phyloP scores from a whole-genome alignment of 2,329 filamentous ascomycete genomes.

The Aspergillus sp. region DNA sequence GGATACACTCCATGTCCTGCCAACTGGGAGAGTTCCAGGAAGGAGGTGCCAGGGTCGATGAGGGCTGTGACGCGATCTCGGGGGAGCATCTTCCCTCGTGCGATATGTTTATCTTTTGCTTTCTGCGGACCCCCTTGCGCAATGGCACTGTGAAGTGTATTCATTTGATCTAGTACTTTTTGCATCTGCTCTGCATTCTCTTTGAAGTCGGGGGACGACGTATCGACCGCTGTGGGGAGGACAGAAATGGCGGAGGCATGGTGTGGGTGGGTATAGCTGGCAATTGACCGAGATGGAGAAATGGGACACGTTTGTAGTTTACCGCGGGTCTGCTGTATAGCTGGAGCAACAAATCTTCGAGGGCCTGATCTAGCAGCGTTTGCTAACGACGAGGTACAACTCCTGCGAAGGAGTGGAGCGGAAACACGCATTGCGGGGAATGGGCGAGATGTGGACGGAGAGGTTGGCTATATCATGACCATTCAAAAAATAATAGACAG shows the following conservation, averaged over 20 bases:
- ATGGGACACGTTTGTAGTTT: slow-evolving; percentile 15
- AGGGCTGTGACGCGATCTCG: slow-evolving; percentile 84
- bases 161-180: slow-evolving; percentile 67
- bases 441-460: slow-evolving; percentile 3
- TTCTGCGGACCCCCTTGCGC: slow-evolving; percentile 77
- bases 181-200: slow-evolving; percentile 79
- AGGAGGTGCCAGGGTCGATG: slow-evolving; percentile 84
- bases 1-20: slow-evolving; percentile 84
- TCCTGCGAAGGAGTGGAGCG: slow-evolving; percentile 39
- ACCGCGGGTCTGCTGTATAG: slow-evolving; percentile 3
- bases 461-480: not conserved
- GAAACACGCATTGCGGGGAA: slow-evolving; percentile 39
- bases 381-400: slow-evolving; percentile 11
- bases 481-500: not conserved
- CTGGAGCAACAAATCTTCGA: slow-evolving; percentile 22
- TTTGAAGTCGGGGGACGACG: slow-evolving; percentile 72
- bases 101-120: slow-evolving; percentile 81
- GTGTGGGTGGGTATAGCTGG: slow-evolving; percentile 76
- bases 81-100: slow-evolving; percentile 90
- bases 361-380: slow-evolving; percentile 3
- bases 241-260: slow-evolving; percentile 82
- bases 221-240: slow-evolving; percentile 73
- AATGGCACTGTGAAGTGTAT: slow-evolving; percentile 68
- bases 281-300: slow-evolving; percentile 47
- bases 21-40: slow-evolving; percentile 90